Base-by-base conservation (phyloP, 23 red algal genomes). In the Cyanidioschyzon merolae region DNA sequence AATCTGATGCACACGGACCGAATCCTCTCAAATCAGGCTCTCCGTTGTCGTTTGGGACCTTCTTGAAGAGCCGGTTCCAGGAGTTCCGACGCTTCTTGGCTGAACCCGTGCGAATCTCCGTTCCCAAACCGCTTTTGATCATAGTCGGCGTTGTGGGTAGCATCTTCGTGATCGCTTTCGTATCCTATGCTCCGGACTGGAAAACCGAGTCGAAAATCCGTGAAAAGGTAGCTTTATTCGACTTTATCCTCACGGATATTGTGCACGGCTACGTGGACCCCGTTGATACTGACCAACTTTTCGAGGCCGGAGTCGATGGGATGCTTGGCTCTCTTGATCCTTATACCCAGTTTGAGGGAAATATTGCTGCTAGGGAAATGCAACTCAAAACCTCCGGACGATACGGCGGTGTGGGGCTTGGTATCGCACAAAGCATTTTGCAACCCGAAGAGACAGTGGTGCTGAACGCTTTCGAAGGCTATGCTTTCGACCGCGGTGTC, bases 291-390 rank as follows among this genome's bases (percentile, higher is more conserved):
- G 89, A 97, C 37, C 81, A 87, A 37, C 76, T 97, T 57, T 97
- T 97, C 76, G 93, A 97, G 41, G 84, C 93, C 27, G 88, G 93
- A 34, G 86, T 97, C n/a, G 80, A 97, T 31, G 85, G 77, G n/a
- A 97, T 97, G 93, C 82, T 97, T 1, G 86, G 88, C 39, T 83
- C 84, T 3, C 83, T 97, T 2, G 93, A 97, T 80, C 93, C 93
- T 41, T 97, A 97, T 82, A 97, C 88, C 2, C 88, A 91, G 83
- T 97, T 97, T 74, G 93, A 97, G 67, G 90, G 82, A 50, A 80
- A 85, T 35, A 67, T 79, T 30, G 85, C 90, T 51, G 88, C 87
- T 37, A 57, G 79, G 38, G 93, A 97, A 77, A 88, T 97, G 88
- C 68, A 84, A 0, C 41, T 97, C 77, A 90, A 91, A 77, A 89